Evolutionary conservation across 2,329 filamentous ascomycete species (phyloP).

Genomic region (Knufia fluminis): DNA sequence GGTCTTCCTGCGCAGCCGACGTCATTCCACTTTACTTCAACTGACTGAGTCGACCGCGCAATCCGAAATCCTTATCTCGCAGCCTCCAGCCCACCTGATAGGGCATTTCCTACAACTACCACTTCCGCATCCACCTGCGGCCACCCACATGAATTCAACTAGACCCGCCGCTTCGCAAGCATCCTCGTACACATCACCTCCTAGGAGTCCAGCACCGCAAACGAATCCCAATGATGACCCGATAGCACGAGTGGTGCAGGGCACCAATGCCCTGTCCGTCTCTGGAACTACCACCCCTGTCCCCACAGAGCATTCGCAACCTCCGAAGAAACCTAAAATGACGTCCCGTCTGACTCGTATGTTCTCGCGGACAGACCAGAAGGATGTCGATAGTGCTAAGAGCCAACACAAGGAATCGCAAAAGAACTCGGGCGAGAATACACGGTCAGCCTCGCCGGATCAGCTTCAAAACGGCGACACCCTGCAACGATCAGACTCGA

Average conservation of each 20-base stretch:
- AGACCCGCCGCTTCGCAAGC: conserved; percentile 3
- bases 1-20: conserved; percentile 1
- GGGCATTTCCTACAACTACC: not conserved
- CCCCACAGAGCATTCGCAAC: not conserved
- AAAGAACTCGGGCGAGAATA: conserved; percentile 4
- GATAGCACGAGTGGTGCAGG: conserved; percentile 8
- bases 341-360: conserved; percentile 38
- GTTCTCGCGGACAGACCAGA: conserved; percentile 36
- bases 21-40: conserved; percentile 3
- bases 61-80: not conserved
- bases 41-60: not conserved
- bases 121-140: conserved; percentile 10
- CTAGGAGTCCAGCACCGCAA: not conserved
- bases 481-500: conserved; percentile 30
- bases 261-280: conserved; percentile 2
- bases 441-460: not conserved
- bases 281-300: not conserved
- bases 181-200: conserved; percentile 5
- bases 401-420: conserved; percentile 19
- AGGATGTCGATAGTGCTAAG: conserved; percentile 27
- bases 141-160: conserved; percentile 11
- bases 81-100: not conserved
- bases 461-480: conserved; percentile 7
- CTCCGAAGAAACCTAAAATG: conserved; percentile 32
- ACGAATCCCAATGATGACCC: conserved; percentile 6